A percentile compares a stretch with the other conserved stretches of the same genome.
Evolutionary conservation across 176 grass and related monocot species (phyloP).

Genomic region (Musa troglodytarum): DNA sequence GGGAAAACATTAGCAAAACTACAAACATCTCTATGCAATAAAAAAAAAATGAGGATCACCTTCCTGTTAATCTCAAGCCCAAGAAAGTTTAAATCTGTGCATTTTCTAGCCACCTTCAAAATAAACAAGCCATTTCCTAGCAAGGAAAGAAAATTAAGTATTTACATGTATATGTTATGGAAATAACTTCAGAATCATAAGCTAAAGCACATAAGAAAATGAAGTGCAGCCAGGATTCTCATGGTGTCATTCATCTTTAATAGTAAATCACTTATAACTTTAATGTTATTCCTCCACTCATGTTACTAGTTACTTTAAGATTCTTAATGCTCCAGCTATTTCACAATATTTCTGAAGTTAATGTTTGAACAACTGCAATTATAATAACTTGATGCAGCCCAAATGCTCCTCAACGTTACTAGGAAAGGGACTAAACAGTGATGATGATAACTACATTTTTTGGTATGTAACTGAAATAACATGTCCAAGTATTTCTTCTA

Average conservation of each 20-base stretch:
- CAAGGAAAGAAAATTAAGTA: constrained; percentile 11
- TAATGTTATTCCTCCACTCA: too few species aligned
- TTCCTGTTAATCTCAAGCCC: constrained; percentile 93
- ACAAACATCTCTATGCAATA: constrained; percentile 8
- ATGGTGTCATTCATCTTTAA: neutral
- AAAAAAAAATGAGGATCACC: constrained; percentile 26
- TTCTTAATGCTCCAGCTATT: too few species aligned
- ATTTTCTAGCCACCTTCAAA: constrained; percentile 60
- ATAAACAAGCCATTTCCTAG: constrained; percentile 97
- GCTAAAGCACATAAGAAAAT: neutral
- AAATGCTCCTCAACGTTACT: too few species aligned
- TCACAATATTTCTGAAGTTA: too few species aligned
- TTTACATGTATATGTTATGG: neutral
- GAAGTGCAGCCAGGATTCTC: neutral
- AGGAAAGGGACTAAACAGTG: too few species aligned
- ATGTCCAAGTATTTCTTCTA: neutral
- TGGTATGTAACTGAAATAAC: neutral
- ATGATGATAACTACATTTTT: neutral
- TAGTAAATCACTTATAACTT: neutral
- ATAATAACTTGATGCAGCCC: too few species aligned
- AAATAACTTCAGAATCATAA: neutral
- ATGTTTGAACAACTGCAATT: too few species aligned
- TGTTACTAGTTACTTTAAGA: too few species aligned
- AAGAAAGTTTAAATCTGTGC: constrained; percentile 65
- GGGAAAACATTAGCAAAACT: constrained; percentile 5